Base-by-base conservation (phyloP, 192 early-diverging fungal genomes). In the Coemansia sp. region DNA sequence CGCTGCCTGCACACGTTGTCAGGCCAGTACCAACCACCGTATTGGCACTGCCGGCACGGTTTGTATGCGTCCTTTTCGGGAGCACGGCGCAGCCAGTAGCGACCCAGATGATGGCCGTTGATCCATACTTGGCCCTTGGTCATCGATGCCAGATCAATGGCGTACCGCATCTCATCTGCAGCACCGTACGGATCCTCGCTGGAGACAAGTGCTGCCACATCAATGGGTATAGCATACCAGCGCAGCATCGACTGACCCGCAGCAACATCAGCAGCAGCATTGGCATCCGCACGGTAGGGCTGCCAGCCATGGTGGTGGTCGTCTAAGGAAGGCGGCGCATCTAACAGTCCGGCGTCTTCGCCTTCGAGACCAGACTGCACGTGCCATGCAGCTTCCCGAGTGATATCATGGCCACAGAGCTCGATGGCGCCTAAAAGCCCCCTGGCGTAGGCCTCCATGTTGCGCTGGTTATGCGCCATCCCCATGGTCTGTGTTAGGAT, bases 401-500 rank as follows among this genome's bases (percentile, higher is more conserved):
- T 80, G 15, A 80, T 70, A 33, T 80, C 67, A 10, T 36, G 59
- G 42, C 64, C 68, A 40, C 67, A 72, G 29, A 80, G 53, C n/a
- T 40, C 33, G 25, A 80, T 62, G 8, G 37, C 20, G 31, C 77
- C 77, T 11, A 80, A 61, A 6, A 80, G 44, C 0, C 77, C 77
- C 8, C 77, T 64, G 4, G 34, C 27, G 50, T 80, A 80, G 9
- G 54, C 56, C 57, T 80, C 77, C 77, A 74, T 74, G 40, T 68
- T 31, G 4, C 31, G 44, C 50, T 69, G 55, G 59, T 69, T 69
- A 61, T 80, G 67, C 48, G 67, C 67, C 61, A 72, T 65, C 4
- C 77, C 77, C 77, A 80, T 80, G 50, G 71, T 80, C 64, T 74
- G 67, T 47, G 72, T 57, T 57, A 80, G 55, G 8, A 80, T 52